Percentiles rank a stretch among this genome's conserved stretches.
phyloP scores from a whole-genome alignment of 805 yeast genomes.

The Schizosaccharomyces japonicus region DNA sequence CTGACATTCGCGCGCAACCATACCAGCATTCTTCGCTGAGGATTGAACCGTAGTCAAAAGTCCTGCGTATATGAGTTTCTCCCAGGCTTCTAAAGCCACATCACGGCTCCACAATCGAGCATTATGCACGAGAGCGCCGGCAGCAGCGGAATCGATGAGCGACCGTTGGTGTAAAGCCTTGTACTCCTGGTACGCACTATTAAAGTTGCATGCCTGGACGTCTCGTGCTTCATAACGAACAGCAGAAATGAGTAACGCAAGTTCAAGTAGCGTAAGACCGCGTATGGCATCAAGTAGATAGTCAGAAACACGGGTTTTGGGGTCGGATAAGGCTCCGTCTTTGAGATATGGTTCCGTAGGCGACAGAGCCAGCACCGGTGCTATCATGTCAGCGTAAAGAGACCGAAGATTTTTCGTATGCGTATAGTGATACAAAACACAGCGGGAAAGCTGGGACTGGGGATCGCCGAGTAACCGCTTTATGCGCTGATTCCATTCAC shows the following conservation, averaged over 20 bases:
- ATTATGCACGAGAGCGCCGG: constrained; percentile 19
- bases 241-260: constrained; percentile 46
- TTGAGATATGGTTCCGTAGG: constrained; percentile 5
- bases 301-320: not conserved
- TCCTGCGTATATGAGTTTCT: constrained; percentile 19
- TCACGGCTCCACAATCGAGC: constrained; percentile 36
- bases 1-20: not conserved
- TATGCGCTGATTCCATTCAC: constrained; percentile 6
- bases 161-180: constrained; percentile 7
- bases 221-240: constrained; percentile 39
- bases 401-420: constrained; percentile 35
- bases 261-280: constrained; percentile 15
- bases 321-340: not conserved
- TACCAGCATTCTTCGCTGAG: not conserved
- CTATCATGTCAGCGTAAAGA: constrained; percentile 18
- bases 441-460: constrained; percentile 15
- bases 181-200: constrained; percentile 57
- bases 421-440: constrained; percentile 27
- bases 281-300: constrained; percentile 1
- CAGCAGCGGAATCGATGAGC: constrained; percentile 19
- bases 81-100: constrained; percentile 53
- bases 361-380: constrained; percentile 12
- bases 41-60: not conserved
- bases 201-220: constrained; percentile 43
- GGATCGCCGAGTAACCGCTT: constrained; percentile 5